Base-by-base conservation (phyloP, 2,329 filamentous ascomycete species). In the Cryphonectria carpinicola region DNA sequence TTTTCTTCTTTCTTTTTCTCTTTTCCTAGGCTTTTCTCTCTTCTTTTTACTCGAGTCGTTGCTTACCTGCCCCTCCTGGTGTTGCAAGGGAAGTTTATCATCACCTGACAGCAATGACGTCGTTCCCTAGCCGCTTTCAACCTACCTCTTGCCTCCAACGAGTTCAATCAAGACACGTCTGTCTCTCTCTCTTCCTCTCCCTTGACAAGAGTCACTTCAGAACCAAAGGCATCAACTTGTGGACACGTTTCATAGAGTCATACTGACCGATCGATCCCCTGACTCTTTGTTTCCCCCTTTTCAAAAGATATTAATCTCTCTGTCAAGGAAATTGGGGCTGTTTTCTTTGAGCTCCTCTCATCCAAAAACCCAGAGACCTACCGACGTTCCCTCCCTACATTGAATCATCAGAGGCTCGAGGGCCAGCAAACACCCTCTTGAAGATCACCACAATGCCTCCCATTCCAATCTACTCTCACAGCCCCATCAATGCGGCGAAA, bases 401-500 rank as follows among this genome's bases (percentile, higher is more conserved):
- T 19, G 10, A n/a, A 22, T 14, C 28, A 19, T 11, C 11, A 35
- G 25, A 41, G 19, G 10, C 61, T 22, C 3, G 4, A n/a, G n/a
- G 19, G 2, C 39, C 62, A 52, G 25, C 39, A 39, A 66, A 32
- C 43, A 39, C 3, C 37, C 19, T 37, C 11, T n/a, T 4, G 22
- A 62, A 7, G 6, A 35, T 17, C n/a, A 22, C 13, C 76, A 81
- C 63, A n/a, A 90, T 90, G 88, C 83, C 88, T 65, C 84, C 88
- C n/a, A 85, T 91, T 72, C 86, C 85, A 64, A 84, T 90, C 58
- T 88, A 89, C 79, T 85, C 84, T 49, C 79, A 85, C 68, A 89
- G 87, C 77, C 88, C 89, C 62, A 89, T 90, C 78, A 86, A 82
- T 75, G 84, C 86, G 52, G 81, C 84, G 70, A 89, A 88, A 79